Conservation (phyloP, 257 asterid genomes). For the Ocimum tenuiflorum region DNA sequence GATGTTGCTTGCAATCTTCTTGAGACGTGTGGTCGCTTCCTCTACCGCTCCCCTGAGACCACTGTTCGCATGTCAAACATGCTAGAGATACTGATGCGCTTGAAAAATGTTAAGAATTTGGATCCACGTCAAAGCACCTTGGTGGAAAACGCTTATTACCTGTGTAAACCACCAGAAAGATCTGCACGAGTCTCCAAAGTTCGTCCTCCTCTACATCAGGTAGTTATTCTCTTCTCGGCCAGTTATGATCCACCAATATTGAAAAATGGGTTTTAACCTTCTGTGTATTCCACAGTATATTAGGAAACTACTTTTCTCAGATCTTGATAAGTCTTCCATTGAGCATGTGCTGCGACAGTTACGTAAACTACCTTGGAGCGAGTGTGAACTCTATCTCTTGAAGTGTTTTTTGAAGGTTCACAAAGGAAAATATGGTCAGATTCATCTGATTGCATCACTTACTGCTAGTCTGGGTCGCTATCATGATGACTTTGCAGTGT, state of each 20-base stretch:
- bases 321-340: constrained; percentile 83
- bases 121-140: constrained; percentile 97
- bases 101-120: constrained; percentile 93
- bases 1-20: constrained; percentile 99
- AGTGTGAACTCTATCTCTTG: constrained; percentile 75
- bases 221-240: constrained; percentile 21
- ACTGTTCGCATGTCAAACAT: constrained; percentile 89
- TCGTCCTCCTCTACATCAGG: constrained; percentile 97
- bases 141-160: constrained; percentile 95
- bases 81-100: constrained; percentile 96
- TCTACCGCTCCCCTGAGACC: constrained; percentile 94
- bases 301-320: constrained; percentile 91
- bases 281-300: constrained; percentile 59
- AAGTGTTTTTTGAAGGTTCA: constrained; percentile 97
- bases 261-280: constrained; percentile 13
- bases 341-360: constrained; percentile 92
- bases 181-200: constrained; percentile 95
- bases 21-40: constrained; percentile 98
- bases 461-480: constrained; percentile 91
- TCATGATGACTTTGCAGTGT: constrained; percentile 87
- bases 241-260: constrained; percentile 17
- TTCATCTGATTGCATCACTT: constrained; percentile 96
- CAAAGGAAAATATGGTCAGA: constrained; percentile 96
- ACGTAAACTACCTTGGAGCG: constrained; percentile 94
- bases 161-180: constrained; percentile 98